phyloP scores from a whole-genome alignment of 495 filamentous ascomycete genomes.

The Articulospora tetracladia region DNA sequence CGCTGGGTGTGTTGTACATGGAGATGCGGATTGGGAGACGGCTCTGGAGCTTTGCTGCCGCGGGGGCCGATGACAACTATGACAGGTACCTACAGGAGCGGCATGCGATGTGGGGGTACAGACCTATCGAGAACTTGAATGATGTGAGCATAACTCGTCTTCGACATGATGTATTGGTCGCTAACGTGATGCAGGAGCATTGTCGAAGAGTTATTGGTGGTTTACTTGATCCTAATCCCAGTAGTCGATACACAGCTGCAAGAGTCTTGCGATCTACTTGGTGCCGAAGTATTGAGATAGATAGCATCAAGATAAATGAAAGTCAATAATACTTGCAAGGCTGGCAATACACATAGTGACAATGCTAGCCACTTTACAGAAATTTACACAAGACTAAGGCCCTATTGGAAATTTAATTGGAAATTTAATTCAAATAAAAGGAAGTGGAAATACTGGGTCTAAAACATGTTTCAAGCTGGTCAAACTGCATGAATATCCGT shows the following conservation, averaged over 20 bases:
- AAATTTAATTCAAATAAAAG: too few relatives aligned
- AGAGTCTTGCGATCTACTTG: background rate
- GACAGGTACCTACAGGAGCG: background rate
- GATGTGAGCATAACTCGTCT: slow-evolving; percentile 14
- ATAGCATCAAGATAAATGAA: too few relatives aligned
- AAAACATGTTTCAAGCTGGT: too few relatives aligned
- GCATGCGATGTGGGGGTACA: background rate
- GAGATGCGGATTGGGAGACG: background rate
- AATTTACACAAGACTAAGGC: too few relatives aligned
- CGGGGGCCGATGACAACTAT: background rate
- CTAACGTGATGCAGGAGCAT: background rate
- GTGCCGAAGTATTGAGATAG: background rate
- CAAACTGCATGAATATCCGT: too few relatives aligned
- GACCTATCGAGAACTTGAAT: background rate
- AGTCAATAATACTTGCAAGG: too few relatives aligned
- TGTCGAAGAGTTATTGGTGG: background rate
- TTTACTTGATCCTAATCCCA: background rate
- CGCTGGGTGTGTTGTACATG: slow-evolving; percentile 17
- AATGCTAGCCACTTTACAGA: too few relatives aligned
- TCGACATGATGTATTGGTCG: slow-evolving; percentile 10
- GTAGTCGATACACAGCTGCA: background rate
- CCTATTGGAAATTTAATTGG: too few relatives aligned
- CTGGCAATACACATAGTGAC: too few relatives aligned
- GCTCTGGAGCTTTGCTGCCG: background rate
- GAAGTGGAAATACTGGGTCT: too few relatives aligned